phyloP scores from a whole-genome alignment of 208 protist species.

The Phytomonas sp. region DNA sequence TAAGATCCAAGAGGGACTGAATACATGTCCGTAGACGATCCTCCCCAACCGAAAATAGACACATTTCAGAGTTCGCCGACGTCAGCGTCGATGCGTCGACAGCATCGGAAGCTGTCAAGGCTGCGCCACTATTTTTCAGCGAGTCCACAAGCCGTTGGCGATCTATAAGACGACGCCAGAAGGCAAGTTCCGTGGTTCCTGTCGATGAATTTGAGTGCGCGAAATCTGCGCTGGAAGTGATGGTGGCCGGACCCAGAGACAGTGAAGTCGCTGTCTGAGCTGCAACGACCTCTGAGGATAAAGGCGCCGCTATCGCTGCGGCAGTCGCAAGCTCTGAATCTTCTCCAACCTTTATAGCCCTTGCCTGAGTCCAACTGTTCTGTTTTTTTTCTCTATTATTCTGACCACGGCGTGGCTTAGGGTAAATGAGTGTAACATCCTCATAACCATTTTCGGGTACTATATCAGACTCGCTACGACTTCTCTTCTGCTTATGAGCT shows the following conservation, averaged over 20 bases:
- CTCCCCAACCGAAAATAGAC: not conserved
- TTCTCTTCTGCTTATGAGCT: not conserved
- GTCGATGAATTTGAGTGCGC: not conserved
- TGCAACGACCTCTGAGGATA: not conserved
- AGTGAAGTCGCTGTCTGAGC: not conserved
- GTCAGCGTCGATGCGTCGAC: not conserved
- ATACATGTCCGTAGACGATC: constrained; percentile 29
- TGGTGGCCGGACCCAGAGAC: not conserved
- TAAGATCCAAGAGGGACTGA: constrained; percentile 23
- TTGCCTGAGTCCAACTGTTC: not conserved
- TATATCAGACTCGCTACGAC: not conserved
- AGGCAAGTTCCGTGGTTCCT: not conserved
- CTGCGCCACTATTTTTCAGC: not conserved
- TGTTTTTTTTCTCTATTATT: not conserved
- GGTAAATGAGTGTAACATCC: not conserved
- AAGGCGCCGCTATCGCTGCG: not conserved
- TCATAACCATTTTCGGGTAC: not conserved
- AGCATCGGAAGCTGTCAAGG: not conserved
- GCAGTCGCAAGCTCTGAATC: not conserved
- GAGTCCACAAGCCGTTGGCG: not conserved
- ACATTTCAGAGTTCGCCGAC: not conserved
- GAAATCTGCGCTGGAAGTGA: not conserved
- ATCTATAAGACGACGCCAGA: not conserved
- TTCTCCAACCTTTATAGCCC: not conserved
- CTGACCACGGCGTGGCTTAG: not conserved